Percentiles rank a stretch among this genome's conserved stretches.
Evolutionary conservation across 2,329 filamentous ascomycete species (phyloP).

Genomic region (Aspergillus arachidicola): DNA sequence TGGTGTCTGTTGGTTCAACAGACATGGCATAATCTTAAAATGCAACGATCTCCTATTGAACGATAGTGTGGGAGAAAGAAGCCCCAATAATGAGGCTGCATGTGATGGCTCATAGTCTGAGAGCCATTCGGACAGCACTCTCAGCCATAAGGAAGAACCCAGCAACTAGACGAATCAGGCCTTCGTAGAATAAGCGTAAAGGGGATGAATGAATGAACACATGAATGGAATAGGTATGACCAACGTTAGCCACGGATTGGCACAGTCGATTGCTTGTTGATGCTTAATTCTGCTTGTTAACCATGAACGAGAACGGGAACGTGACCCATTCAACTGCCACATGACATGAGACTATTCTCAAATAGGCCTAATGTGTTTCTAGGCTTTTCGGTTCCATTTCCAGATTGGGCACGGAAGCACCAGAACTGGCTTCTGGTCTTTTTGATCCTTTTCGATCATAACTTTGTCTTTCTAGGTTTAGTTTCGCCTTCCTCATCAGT

Average conservation of each 20-base stretch:
- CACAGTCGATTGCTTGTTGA: background rate
- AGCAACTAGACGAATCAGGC: background rate
- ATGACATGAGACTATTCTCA: background rate
- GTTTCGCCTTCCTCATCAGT: background rate
- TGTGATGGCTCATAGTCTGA: background rate
- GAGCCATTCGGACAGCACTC: background rate
- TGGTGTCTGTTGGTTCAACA: background rate
- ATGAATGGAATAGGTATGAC: too few species aligned
- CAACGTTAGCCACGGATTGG: background rate
- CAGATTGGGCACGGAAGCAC: background rate
- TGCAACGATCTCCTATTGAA: background rate
- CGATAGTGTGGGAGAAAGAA: background rate
- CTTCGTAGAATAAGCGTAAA: too few species aligned
- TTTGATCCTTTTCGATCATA: background rate
- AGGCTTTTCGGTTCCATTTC: background rate
- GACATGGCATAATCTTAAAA: background rate
- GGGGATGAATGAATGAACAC: too few species aligned
- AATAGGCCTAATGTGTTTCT: background rate
- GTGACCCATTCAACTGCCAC: background rate
- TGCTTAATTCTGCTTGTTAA: background rate
- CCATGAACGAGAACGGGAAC: background rate
- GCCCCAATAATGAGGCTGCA: background rate
- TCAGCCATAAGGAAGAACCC: background rate
- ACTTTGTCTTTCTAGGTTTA: background rate
- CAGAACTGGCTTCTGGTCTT: background rate